A percentile compares a stretch with the other conserved stretches of the same genome.
phyloP scores from a whole-genome alignment of 1,284 basidiomycete species.

The Boletellus deceptivus region DNA sequence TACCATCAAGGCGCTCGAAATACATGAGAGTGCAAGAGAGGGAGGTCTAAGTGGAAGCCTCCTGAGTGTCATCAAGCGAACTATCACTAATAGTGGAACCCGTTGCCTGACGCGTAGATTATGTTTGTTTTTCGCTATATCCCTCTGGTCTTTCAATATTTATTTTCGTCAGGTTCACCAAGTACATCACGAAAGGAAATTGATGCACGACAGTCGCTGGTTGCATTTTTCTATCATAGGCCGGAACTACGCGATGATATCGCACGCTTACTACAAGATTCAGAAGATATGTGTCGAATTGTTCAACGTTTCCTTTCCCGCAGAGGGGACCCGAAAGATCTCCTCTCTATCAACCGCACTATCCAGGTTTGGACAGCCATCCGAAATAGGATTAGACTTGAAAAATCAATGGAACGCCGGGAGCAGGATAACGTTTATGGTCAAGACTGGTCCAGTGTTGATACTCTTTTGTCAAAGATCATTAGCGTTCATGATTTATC shows the following conservation, averaged over 20 bases:
- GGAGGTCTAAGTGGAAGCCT: slow-evolving; percentile 76
- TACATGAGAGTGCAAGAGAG: slow-evolving; percentile 74
- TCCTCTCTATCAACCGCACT: slow-evolving; percentile 61
- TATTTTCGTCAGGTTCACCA: slow-evolving; percentile 63
- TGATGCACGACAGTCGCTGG: slow-evolving; percentile 71
- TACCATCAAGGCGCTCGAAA: slow-evolving; percentile 87
- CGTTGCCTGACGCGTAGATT: slow-evolving; percentile 75
- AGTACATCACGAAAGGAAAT: slow-evolving; percentile 78
- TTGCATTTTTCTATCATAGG: slow-evolving; percentile 69
- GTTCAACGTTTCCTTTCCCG: slow-evolving; percentile 77
- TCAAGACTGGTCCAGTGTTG: slow-evolving; percentile 55
- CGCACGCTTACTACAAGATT: slow-evolving; percentile 50
- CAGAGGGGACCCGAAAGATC: slow-evolving; percentile 66
- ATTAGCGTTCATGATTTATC: slow-evolving; percentile 56
- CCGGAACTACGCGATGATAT: slow-evolving; percentile 73
- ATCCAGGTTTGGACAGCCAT: slow-evolving; percentile 60
- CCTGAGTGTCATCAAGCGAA: slow-evolving; percentile 75
- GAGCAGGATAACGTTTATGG: slow-evolving; percentile 35
- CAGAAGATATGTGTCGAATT: slow-evolving; percentile 76
- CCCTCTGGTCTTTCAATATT: slow-evolving; percentile 7
- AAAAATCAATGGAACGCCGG: slow-evolving; percentile 49
- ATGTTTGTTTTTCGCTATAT: slow-evolving; percentile 43
- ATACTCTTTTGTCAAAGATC: slow-evolving; percentile 57
- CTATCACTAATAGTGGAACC: slow-evolving; percentile 78
- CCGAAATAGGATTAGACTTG: slow-evolving; percentile 48